A percentile compares a stretch with the other conserved stretches of the same genome.
These are phyloP conservation scores for Trametes meyenii DNA, from an alignment of 768 basidiomycete genomes.

Conservation along the genomic window DNA sequence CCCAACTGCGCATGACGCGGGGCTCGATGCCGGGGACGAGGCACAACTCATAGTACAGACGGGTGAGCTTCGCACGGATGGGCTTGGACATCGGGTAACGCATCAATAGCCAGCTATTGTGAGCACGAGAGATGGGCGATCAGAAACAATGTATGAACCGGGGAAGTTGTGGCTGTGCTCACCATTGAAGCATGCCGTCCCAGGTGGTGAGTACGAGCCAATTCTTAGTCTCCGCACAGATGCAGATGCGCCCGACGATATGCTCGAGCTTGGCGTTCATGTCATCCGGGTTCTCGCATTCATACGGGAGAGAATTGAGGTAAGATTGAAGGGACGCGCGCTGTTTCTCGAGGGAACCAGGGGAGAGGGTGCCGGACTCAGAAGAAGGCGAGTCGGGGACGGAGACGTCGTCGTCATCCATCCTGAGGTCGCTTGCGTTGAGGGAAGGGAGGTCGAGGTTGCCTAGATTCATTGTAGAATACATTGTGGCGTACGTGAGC, in stretches of 20 bases:
- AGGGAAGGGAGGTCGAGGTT: conserved; percentile 6
- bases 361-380: conserved; percentile 33
- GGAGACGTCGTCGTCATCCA: conserved; percentile 66
- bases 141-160: not conserved
- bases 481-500: conserved; percentile 20
- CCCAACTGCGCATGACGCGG: conserved; percentile 72
- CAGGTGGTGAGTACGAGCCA: conserved; percentile 76
- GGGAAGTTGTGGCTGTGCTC: conserved; percentile 24
- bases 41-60: conserved; percentile 79
- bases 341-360: conserved; percentile 55
- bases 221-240: conserved; percentile 75
- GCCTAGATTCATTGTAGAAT: conserved; percentile 12
- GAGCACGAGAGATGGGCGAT: not conserved
- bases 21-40: conserved; percentile 76
- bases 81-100: conserved; percentile 74
- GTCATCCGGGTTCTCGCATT: conserved; percentile 68
- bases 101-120: conserved; percentile 74
- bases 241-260: conserved; percentile 67
- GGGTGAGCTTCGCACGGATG: conserved; percentile 71
- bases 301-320: conserved; percentile 69
- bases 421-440: conserved; percentile 24
- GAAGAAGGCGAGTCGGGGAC: conserved; percentile 46
- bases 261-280: conserved; percentile 72
- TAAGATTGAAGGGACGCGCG: conserved; percentile 64
- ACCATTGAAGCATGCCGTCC: conserved; percentile 84